phyloP scores from a whole-genome alignment of 1,284 basidiomycete species.

The Xanthoconium separans region DNA sequence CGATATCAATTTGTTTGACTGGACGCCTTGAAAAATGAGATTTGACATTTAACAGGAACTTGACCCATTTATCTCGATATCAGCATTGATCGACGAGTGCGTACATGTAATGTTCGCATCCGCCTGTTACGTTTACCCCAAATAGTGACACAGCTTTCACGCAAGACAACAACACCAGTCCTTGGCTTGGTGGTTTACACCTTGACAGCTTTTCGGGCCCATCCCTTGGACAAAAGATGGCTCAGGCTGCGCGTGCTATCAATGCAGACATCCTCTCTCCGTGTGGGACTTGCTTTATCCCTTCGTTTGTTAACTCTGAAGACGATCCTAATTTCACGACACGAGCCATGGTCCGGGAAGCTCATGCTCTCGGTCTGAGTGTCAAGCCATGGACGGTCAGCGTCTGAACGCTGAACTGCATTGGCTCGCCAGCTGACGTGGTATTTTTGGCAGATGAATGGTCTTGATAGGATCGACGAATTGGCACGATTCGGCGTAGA shows the following conservation, averaged over 20 bases:
- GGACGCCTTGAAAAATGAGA: background rate
- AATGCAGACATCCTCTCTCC: conserved; percentile 70
- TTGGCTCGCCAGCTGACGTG: conserved; percentile 13
- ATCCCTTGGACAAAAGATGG: conserved; percentile 51
- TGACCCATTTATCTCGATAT: conserved; percentile 52
- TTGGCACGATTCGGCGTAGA: conserved; percentile 62
- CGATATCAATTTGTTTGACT: background rate
- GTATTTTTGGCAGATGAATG: conserved; percentile 46
- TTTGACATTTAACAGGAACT: conserved; percentile 31
- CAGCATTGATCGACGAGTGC: conserved; percentile 64
- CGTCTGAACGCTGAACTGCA: conserved; percentile 7
- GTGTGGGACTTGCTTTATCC: conserved; percentile 40
- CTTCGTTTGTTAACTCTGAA: conserved; percentile 27
- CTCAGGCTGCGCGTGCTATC: conserved; percentile 67
- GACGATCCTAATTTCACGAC: conserved; percentile 62
- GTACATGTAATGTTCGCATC: conserved; percentile 14
- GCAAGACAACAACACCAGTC: conserved; percentile 42
- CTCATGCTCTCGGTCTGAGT: conserved; percentile 59
- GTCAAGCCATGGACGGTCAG: conserved; percentile 76
- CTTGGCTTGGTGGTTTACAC: conserved; percentile 64
- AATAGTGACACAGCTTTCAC: conserved; percentile 43
- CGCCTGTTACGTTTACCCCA: conserved; percentile 9
- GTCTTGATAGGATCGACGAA: conserved; percentile 58
- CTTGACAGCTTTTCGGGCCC: conserved; percentile 57
- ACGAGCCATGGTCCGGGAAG: conserved; percentile 62